These are phyloP conservation scores for Alternaria rosae DNA, from an alignment of 2,329 filamentous ascomycete genomes.

Conservation along the genomic window DNA sequence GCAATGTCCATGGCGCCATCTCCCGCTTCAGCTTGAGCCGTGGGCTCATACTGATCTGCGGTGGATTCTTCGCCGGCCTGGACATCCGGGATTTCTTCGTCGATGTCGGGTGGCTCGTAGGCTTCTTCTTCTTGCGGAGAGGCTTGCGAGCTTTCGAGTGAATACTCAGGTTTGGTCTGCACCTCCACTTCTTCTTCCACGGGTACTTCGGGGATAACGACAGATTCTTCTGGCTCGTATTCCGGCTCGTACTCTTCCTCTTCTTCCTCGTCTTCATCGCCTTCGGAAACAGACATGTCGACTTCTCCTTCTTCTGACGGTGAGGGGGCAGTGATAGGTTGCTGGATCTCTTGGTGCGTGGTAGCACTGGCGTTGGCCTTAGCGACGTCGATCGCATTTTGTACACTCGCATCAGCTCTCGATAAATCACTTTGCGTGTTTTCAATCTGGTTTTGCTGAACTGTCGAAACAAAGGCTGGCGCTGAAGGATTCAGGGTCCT, in stretches of 20 bases:
- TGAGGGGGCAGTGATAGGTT: conserved; percentile 15
- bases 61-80: conserved; percentile 1
- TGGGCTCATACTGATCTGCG: not conserved
- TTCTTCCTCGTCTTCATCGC: conserved; percentile 35
- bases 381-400: not conserved
- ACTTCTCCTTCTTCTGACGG: conserved; percentile 44
- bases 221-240: conserved; percentile 42
- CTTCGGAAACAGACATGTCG: conserved; percentile 44
- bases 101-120: conserved; percentile 44
- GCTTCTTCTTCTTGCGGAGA: conserved; percentile 38
- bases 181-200: conserved; percentile 8
- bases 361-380: conserved; percentile 7
- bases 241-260: conserved; percentile 24
- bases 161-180: conserved; percentile 9
- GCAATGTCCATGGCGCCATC: conserved; percentile 47
- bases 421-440: not conserved
- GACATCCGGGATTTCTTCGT: conserved; percentile 25
- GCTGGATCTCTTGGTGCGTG: not conserved
- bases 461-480: conserved; percentile 42
- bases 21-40: conserved; percentile 28
- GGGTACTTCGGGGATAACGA: conserved; percentile 2
- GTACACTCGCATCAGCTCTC: not conserved
- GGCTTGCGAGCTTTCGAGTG: conserved; percentile 21
- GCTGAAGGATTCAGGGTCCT: conserved; percentile 8
- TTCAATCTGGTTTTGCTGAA: conserved; percentile 29